Percentiles rank a stretch among this genome's conserved stretches.
phyloP scores from a whole-genome alignment of 345 rosid genomes.

The Sonneratia caseolaris region DNA sequence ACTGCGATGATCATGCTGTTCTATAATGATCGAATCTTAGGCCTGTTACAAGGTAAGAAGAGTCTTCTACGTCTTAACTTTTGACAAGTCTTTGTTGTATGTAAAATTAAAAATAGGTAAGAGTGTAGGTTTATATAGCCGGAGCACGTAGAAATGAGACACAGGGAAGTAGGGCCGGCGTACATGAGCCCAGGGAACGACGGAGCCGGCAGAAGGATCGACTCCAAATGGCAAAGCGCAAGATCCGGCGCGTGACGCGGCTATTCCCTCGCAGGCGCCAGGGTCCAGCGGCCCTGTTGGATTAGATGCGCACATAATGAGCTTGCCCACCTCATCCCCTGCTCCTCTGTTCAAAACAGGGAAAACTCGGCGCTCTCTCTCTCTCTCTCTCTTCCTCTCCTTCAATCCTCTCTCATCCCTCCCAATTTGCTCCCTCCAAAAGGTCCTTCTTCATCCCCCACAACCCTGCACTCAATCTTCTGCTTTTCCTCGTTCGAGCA shows the following conservation, averaged over 20 bases:
- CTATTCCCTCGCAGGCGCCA: neutral
- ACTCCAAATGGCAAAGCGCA: conserved; percentile 1
- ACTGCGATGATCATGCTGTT: no score
- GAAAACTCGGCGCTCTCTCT: neutral
- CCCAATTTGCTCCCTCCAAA: neutral
- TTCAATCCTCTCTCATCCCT: neutral
- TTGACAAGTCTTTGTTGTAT: no score
- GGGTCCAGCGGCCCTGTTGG: neutral
- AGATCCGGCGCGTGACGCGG: conserved; percentile 4
- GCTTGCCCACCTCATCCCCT: neutral
- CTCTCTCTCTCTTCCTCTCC: neutral
- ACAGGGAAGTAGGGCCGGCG: neutral
- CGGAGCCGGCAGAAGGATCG: neutral
- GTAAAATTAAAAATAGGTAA: no score
- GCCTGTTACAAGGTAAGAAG: no score
- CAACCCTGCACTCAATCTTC: neutral
- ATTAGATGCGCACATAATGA: neutral
- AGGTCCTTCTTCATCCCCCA: neutral
- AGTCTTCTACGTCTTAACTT: no score
- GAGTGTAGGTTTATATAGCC: no score
- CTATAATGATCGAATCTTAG: no score
- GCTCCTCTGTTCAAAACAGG: neutral
- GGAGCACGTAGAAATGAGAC: no score
- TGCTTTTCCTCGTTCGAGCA: neutral
- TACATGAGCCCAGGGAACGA: neutral